Base-by-base conservation (phyloP, 2,329 filamentous ascomycete genomes). In the Pseudopyrenochaeta lycopersici region DNA sequence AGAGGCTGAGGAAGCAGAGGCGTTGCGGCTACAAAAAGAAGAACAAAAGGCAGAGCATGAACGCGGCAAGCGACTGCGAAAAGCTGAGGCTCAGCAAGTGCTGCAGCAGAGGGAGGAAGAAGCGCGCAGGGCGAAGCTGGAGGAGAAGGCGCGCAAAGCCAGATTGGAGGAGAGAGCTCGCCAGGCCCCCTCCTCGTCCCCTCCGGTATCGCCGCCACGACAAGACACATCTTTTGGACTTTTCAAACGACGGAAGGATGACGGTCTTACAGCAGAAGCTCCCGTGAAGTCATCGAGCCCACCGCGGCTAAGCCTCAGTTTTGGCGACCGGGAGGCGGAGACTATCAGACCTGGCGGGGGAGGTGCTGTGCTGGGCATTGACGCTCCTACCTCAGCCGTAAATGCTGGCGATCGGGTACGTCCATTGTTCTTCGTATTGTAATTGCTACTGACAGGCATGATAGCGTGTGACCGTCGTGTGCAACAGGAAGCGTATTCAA, bases 381-480 rank as follows among this genome's bases (percentile, higher is more conserved):
- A 96, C 78, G 90, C 90, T 18, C 92, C 92, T 1, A 81, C 88
- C 9, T 92, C 91, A 48, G 91, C 91, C 12, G 88, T 90, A 53
- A 96, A 96, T 77, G 85, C 89, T 56, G 89, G 88, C 40, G 90
- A 93, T 69, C 83, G 92, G 64, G 88, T 90, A 76, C 81, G 86
- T 63, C 20, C 18, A 27, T 36, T 7, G n/a, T 18, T 14, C 36
- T 6, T 23, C 36, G 2, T 9, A 1, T 9, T 23, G 15, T 14
- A 42, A 32, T 18, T 9, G 14, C 41, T 32, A 58, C 44, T 73
- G 63, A 74, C 55, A 36, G 14, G 7, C 11, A 11, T 17, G n/a
- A 20, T 33, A 89, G 84, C 84, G 84, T 62, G 90, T 96, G 15
- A 81, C 85, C 30, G 86, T 97, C 32, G 85, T 88, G 59, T 96